Conservation (phyloP, 2,329 filamentous ascomycete genomes). For the Cercospora beticola region DNA sequence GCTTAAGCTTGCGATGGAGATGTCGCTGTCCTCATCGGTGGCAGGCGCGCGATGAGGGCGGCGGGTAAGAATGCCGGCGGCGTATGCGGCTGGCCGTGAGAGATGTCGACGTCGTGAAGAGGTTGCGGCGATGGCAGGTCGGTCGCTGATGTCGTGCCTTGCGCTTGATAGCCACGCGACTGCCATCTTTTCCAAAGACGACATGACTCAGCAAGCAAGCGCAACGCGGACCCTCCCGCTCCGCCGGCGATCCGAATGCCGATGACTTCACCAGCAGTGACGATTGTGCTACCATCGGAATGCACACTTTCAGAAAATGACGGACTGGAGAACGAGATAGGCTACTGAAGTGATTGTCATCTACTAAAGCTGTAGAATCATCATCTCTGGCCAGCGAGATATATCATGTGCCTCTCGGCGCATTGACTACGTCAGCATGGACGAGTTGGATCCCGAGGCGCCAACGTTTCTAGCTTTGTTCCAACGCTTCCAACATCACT, state of each 20-base stretch:
- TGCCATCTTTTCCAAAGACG: neutral
- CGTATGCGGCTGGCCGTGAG: neutral
- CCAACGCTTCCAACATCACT: constrained; percentile 5
- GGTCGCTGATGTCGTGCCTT: neutral
- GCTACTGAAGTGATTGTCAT: neutral
- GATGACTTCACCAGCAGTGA: neutral
- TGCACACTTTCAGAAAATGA: neutral
- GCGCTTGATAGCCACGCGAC: neutral
- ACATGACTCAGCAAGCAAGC: neutral
- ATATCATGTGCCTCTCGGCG: neutral
- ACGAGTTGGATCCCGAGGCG: neutral
- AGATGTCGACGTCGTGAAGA: neutral
- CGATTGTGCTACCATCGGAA: neutral
- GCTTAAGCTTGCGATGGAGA: constrained; percentile 17
- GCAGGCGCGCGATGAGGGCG: neutral
- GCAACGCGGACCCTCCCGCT: neutral
- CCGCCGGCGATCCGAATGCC: neutral
- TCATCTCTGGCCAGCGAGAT: neutral
- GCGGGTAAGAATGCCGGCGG: neutral
- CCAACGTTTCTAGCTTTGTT: constrained; percentile 1
- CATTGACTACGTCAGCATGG: constrained; percentile 12
- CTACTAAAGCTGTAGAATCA: neutral
- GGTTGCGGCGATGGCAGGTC: neutral
- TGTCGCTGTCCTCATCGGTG: constrained; percentile 19
- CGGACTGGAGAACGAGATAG: neutral